Evolutionary conservation across 73 alveolate species (phyloP).

Genomic region (Stentor roeselii): DNA sequence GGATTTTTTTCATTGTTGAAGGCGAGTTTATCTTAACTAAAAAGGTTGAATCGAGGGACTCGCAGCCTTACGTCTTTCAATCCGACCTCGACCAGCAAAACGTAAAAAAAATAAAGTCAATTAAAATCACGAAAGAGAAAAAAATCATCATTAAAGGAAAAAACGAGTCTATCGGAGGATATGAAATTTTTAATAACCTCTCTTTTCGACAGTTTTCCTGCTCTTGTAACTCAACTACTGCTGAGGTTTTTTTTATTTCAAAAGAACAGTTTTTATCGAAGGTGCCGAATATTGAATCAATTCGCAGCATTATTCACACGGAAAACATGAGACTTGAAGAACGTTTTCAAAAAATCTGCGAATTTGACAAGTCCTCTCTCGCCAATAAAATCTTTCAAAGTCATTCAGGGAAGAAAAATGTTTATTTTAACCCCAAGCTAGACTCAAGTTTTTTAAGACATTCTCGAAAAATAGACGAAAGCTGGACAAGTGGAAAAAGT

Average conservation of each 20-base stretch:
- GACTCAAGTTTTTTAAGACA: neutral
- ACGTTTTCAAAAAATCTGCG: neutral
- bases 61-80: neutral
- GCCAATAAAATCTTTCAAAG: neutral
- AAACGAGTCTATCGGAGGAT: neutral
- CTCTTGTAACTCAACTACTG: neutral
- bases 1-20: constrained; percentile 38
- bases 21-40: constrained; percentile 62
- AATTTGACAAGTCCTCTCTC: neutral
- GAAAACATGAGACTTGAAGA: neutral
- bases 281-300: neutral
- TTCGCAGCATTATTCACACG: neutral
- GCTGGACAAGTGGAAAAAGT: neutral
- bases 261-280: neutral
- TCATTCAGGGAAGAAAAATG: neutral
- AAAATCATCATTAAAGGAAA: neutral
- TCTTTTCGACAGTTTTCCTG: neutral
- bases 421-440: neutral
- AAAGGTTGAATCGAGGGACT: neutral
- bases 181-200: neutral
- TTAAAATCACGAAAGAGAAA: neutral
- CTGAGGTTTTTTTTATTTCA: neutral
- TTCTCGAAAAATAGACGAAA: neutral
- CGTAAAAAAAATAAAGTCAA: neutral
- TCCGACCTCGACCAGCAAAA: neutral